phyloP scores from a whole-genome alignment of 1,284 basidiomycete genomes.

The Trichosporon sp. region DNA sequence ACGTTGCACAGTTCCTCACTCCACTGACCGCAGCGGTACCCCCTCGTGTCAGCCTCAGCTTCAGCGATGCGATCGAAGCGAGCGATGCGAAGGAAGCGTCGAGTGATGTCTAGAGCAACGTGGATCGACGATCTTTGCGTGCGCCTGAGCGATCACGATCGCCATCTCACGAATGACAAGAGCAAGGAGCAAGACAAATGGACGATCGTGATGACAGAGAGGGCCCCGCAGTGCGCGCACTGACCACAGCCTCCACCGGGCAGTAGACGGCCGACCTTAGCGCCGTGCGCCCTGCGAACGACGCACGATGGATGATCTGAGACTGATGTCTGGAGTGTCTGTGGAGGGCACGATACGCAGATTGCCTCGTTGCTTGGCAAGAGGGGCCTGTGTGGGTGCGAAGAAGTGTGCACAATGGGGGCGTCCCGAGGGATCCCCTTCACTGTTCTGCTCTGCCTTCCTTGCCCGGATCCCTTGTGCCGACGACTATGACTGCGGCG shows the following conservation, averaged over 20 bases:
- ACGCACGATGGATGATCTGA: no score
- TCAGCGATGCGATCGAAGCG: neutral
- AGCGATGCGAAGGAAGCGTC: neutral
- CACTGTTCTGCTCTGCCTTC: no score
- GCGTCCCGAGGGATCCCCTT: no score
- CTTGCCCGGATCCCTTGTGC: no score
- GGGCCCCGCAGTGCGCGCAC: no score
- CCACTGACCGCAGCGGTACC: no score
- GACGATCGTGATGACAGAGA: neutral
- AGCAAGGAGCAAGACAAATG: neutral
- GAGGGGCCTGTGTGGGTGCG: neutral
- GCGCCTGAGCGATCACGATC: neutral
- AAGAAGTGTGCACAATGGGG: neutral
- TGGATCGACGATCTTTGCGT: neutral
- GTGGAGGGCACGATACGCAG: neutral
- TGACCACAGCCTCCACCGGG: neutral
- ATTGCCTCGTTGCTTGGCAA: neutral
- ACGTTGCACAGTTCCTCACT: no score
- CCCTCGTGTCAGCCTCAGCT: no score
- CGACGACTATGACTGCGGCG: no score
- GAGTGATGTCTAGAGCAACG: no score
- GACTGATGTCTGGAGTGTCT: no score
- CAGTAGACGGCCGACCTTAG: neutral
- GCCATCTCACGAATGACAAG: neutral
- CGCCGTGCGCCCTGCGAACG: no score